Percentiles rank a stretch among this genome's conserved stretches.
Conservation (phyloP, 2,329 filamentous ascomycete species). For the Alternaria atra region DNA sequence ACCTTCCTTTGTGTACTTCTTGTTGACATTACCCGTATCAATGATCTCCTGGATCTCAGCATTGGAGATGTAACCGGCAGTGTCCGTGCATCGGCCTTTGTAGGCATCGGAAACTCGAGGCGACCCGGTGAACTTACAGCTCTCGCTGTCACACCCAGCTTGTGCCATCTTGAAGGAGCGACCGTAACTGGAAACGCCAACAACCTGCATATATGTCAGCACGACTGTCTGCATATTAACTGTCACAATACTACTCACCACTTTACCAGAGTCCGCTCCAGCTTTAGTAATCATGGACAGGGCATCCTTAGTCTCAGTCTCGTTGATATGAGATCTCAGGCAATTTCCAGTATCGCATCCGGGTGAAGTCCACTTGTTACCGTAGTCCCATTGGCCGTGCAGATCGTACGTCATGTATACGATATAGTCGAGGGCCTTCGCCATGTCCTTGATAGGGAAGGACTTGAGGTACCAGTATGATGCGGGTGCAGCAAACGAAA, state of each 20-base stretch:
- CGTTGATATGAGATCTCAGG: slow-evolving; percentile 49
- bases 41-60: slow-evolving; percentile 48
- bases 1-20: no score
- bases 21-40: no score
- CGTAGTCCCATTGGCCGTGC: slow-evolving; percentile 55
- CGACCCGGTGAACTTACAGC: background rate
- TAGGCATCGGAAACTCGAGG: slow-evolving; percentile 34
- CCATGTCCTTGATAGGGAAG: slow-evolving; percentile 36
- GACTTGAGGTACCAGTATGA: slow-evolving; percentile 42
- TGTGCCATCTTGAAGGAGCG: slow-evolving; percentile 47
- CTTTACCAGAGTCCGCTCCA: slow-evolving; percentile 37
- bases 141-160: background rate
- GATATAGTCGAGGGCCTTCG: slow-evolving; percentile 36
- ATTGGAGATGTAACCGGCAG: slow-evolving; percentile 52
- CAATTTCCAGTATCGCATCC: slow-evolving; percentile 45
- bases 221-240: no score
- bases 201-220: slow-evolving; percentile 10
- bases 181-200: slow-evolving; percentile 49
- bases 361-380: slow-evolving; percentile 38
- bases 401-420: slow-evolving; percentile 49
- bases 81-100: slow-evolving; percentile 50
- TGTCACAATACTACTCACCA: slow-evolving; percentile 8
- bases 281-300: slow-evolving; percentile 53
- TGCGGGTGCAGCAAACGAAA: slow-evolving; percentile 39
- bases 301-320: slow-evolving; percentile 47